Percentiles rank a stretch among this genome's conserved stretches.
Conservation (phyloP, 768 basidiomycete species). For the Leccinum uliginosum region DNA sequence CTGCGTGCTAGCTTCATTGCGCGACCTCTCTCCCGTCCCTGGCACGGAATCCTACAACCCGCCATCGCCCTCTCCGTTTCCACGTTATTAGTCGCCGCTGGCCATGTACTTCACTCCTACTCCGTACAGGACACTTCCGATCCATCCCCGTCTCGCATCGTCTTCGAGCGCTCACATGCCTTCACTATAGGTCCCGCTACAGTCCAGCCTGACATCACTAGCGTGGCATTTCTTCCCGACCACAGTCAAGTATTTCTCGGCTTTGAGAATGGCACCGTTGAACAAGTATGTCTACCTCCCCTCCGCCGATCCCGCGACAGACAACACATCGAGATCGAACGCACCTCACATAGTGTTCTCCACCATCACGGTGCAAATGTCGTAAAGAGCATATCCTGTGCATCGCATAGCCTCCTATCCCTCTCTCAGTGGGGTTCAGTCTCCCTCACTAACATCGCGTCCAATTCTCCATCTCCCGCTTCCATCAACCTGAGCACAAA, state of each 20-base stretch:
- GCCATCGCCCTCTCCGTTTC: conserved; percentile 50
- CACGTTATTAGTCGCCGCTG: conserved; percentile 59
- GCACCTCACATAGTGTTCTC: conserved; percentile 19
- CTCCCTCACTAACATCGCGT: conserved; percentile 32
- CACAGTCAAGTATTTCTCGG: conserved; percentile 46
- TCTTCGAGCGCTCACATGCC: conserved; percentile 42
- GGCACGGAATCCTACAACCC: conserved; percentile 55
- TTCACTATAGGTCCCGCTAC: conserved; percentile 32
- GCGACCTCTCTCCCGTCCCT: conserved; percentile 57
- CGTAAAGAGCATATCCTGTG: conserved; percentile 54
- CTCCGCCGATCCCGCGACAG: conserved; percentile 1
- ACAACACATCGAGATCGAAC: conserved; percentile 20
- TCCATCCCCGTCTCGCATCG: conserved; percentile 39
- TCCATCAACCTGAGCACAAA: conserved; percentile 45
- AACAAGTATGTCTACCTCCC: conserved; percentile 39
- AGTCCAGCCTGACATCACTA: conserved; percentile 48
- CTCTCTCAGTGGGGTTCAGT: conserved; percentile 55
- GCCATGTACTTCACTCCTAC: conserved; percentile 54
- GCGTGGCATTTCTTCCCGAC: conserved; percentile 46
- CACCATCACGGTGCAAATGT: conserved; percentile 41
- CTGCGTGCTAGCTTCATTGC: conserved; percentile 47
- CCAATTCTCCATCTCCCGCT: conserved; percentile 16
- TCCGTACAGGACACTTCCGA: conserved; percentile 35
- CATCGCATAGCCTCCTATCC: conserved; percentile 44
- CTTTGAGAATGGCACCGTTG: conserved; percentile 55